Base-by-base conservation (phyloP, 257 asterid species). In the Fraxinus anomala region DNA sequence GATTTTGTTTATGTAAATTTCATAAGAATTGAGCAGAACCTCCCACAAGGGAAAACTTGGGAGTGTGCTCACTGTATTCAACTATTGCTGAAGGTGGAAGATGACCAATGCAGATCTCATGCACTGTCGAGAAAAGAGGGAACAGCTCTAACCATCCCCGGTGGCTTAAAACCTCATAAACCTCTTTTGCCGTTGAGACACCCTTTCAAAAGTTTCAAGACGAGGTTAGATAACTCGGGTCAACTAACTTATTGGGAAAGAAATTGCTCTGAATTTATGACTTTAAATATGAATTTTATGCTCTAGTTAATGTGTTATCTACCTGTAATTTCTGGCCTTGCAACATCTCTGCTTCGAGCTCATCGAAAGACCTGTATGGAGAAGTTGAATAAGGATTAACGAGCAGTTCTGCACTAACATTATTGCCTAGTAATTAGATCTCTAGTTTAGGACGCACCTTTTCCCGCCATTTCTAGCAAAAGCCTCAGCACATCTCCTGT, bases 301-400 rank as follows among this genome's bases (percentile, higher is more conserved):
- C 12, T 11, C 51, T 42, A 40, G 16, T 40, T 11, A 40, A 40
- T 23, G 11, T 12, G 17, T 12, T 11, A 42, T 42, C 17, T 79
- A 92, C 98, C 97, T 94, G 98, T 75, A 94, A 85, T 79, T 94
- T 94, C 84, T 94, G 98, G 78, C 98, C 98, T 83, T 91, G 94
- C 86, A 94, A 74, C 97, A 94, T 88, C 87, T 92, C 97, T 23
- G 96, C 94, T 85, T 94, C 97, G 34, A 94, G 97, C 79, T 92
- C 97, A 80, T 94, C 97, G 47, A 94, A 94, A 5, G 97, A 91
- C 79, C 91, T 87, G 61, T 3, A 47, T 39, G 19, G 5, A 31
- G 65, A 16, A 61, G 39, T 40, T 8, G n/a, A 23, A 42, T 23
- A 33, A 74, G 73, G 31, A 75, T 68, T 40, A 74, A 44, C 73